These are phyloP conservation scores for Draba incana DNA, from an alignment of 345 rosid genomes.

Conservation along the genomic window DNA sequence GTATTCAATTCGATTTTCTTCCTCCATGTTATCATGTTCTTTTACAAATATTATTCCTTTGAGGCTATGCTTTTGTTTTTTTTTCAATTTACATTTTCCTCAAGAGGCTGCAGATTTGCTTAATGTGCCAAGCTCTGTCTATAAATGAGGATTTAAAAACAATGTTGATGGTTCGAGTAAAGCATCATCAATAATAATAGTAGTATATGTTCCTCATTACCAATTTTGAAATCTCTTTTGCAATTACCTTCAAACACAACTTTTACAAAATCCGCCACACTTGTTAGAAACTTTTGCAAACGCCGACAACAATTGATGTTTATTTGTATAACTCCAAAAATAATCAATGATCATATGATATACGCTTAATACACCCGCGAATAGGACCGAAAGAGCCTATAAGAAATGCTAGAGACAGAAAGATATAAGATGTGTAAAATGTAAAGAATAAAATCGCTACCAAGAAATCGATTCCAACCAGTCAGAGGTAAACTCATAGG, in stretches of 20 bases:
- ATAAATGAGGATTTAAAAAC: too few relatives aligned
- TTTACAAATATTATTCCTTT: not conserved
- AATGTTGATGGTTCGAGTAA: too few relatives aligned
- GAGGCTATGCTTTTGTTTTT: too few relatives aligned
- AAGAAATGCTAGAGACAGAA: conserved; percentile 42
- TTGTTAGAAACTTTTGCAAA: conserved; percentile 8
- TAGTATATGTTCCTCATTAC: too few relatives aligned
- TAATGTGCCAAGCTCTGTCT: too few relatives aligned
- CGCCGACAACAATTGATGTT: conserved; percentile 4
- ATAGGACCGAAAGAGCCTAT: conserved; percentile 27
- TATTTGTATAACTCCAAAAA: conserved; percentile 32
- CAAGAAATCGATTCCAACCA: conserved; percentile 75
- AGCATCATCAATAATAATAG: too few relatives aligned
- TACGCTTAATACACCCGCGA: conserved; percentile 23
- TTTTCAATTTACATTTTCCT: too few relatives aligned
- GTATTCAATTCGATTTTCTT: not conserved
- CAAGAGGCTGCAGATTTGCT: too few relatives aligned
- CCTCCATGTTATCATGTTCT: not conserved
- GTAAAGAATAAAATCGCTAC: conserved; percentile 36
- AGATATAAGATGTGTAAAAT: conserved; percentile 3
- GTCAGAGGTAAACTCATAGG: conserved; percentile 73
- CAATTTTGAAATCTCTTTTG: too few relatives aligned
- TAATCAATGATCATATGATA: conserved; percentile 27
- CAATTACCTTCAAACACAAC: too few relatives aligned
- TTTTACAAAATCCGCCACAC: conserved; percentile 1